A percentile compares a stretch with the other conserved stretches of the same genome.
Conservation (phyloP, 768 basidiomycete species). For the Rhodosporidiobolus sp. region DNA sequence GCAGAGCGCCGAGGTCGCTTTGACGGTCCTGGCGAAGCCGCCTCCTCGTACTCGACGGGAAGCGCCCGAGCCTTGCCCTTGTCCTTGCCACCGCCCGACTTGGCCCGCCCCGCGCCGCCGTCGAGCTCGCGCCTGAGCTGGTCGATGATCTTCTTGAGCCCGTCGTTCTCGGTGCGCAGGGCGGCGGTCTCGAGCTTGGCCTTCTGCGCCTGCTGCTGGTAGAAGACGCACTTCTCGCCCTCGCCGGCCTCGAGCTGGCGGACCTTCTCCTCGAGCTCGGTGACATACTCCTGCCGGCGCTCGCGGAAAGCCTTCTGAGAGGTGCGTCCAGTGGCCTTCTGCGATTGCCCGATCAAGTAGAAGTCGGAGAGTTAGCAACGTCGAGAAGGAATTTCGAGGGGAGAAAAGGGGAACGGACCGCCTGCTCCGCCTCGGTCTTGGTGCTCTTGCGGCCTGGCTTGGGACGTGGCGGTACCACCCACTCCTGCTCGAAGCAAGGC, state of each 20-base stretch:
- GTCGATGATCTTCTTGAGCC: conserved; percentile 16
- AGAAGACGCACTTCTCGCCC: conserved; percentile 39
- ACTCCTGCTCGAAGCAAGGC: conserved; percentile 13
- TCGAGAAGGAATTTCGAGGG: background rate
- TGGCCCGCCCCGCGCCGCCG: background rate
- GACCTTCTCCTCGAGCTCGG: conserved; percentile 39
- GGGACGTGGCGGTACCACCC: conserved; percentile 32
- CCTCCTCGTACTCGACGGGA: conserved; percentile 15
- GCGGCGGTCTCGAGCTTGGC: conserved; percentile 27
- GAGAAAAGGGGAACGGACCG: conserved; percentile 5
- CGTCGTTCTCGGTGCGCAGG: conserved; percentile 31
- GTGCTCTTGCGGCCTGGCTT: conserved; percentile 37
- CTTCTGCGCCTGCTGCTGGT: conserved; percentile 37
- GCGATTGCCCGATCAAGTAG: no score
- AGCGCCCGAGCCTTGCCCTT: conserved; percentile 13
- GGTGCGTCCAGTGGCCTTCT: background rate
- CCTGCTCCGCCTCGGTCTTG: conserved; percentile 13
- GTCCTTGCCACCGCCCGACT: background rate
- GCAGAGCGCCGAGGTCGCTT: conserved; percentile 31
- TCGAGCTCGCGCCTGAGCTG: conserved; percentile 29
- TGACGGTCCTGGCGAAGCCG: background rate
- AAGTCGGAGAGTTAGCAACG: no score
- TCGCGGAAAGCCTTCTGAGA: conserved; percentile 36
- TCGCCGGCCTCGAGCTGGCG: conserved; percentile 36
- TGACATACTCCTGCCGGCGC: conserved; percentile 36